A percentile compares a stretch with the other conserved stretches of the same genome.
These are phyloP conservation scores for Penicillium sp. DNA, from an alignment of 2,329 filamentous ascomycete species.

Conservation along the genomic window DNA sequence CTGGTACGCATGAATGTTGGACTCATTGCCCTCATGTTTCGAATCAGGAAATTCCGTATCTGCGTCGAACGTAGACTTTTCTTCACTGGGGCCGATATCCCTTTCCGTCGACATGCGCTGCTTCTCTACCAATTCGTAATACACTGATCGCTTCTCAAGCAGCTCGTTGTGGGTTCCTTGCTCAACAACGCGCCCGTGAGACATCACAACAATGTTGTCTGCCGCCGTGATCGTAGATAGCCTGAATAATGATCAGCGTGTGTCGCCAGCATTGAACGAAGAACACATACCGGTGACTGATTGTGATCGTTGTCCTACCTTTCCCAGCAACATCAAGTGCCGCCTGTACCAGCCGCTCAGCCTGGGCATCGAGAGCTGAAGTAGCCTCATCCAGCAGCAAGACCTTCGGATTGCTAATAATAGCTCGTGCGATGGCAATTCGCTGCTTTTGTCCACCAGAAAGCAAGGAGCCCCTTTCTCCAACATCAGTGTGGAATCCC, in stretches of 20 bases:
- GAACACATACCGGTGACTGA: slow-evolving; percentile 34
- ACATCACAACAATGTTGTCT: slow-evolving; percentile 73
- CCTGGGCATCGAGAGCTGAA: background rate
- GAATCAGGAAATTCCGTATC: no score
- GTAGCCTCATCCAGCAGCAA: background rate
- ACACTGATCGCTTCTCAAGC: slow-evolving; percentile 18
- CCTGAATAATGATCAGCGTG: no score
- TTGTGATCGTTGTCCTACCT: slow-evolving; percentile 31
- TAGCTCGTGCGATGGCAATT: slow-evolving; percentile 57
- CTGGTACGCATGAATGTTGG: no score
- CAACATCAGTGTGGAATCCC: background rate
- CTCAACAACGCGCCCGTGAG: slow-evolving; percentile 46
- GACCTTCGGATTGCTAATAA: slow-evolving; percentile 43
- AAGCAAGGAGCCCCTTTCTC: background rate
- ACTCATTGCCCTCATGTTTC: no score
- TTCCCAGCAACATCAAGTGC: slow-evolving; percentile 19
- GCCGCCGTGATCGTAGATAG: slow-evolving; percentile 51
- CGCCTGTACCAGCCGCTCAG: background rate
- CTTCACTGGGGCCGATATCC: background rate
- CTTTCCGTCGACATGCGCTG: no score
- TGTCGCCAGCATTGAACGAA: no score
- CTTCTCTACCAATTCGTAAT: background rate
- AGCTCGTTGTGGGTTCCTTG: slow-evolving; percentile 46
- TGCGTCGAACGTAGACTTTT: no score
- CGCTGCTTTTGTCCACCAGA: slow-evolving; percentile 55